Evolutionary conservation across 2,329 filamentous ascomycete genomes (phyloP).

Genomic region (Trichoderma sp.): DNA sequence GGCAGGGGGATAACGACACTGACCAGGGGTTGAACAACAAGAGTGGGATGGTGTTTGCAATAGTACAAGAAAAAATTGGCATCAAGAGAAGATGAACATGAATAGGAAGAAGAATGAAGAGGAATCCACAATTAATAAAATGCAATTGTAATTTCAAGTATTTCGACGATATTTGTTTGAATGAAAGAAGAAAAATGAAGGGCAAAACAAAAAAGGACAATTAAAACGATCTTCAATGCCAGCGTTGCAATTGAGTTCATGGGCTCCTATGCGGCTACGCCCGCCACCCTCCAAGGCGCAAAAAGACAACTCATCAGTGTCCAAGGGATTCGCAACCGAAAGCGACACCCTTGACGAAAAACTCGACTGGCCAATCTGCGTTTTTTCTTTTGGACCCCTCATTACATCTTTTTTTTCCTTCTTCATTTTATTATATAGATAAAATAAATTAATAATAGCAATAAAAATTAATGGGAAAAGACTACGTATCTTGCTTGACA

Average conservation of each 20-base stretch:
- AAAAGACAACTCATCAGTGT: background rate
- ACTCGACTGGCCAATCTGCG: background rate
- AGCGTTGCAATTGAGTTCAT: background rate
- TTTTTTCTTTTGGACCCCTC: background rate
- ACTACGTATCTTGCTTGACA: background rate
- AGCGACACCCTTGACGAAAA: background rate
- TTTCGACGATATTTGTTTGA: background rate
- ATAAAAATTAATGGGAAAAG: background rate
- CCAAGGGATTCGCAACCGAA: background rate
- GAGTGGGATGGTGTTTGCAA: background rate
- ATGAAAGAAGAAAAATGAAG: background rate
- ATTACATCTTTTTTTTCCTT: background rate
- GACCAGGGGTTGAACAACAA: background rate
- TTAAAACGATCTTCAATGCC: conserved; percentile 10
- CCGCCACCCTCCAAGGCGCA: background rate
- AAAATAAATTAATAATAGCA: background rate
- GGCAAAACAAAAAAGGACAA: background rate
- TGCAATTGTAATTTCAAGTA: background rate
- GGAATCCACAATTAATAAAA: background rate
- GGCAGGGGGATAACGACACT: background rate
- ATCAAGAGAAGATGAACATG: background rate
- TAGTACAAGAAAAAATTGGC: background rate
- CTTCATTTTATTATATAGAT: background rate
- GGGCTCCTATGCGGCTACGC: background rate
- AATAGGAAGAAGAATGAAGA: background rate